Evolutionary conservation across 768 basidiomycete species (phyloP), one percentile per base, ranked within the genome.

Genomic region (Amanita jacksonii): DNA sequence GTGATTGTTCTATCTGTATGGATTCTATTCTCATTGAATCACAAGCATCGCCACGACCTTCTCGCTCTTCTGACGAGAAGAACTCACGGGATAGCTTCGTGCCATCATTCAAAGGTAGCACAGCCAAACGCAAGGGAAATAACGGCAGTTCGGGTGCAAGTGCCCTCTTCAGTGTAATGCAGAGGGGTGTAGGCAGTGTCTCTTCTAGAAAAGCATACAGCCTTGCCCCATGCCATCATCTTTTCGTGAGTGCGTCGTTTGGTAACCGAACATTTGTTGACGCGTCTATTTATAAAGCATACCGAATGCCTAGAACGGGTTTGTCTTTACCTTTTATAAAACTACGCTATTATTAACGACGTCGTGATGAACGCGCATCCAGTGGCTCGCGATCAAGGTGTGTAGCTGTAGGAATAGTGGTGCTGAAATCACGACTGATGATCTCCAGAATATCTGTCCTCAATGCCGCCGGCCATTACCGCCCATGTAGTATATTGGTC

Each of bases 1-100:
- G 86, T 5, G 88, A 93, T 56, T 96, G 91, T 53, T 77, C 88
- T 5, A 93, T 96, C 41, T 94, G 91, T 54, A 92, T 94, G 88
- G 91, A 94, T 46, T 73, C 78, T 4, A 92, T 93, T 50, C 54
- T 75, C 31, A 58, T 75, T 19, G 73, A 78, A 34, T 63, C 71
- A 34, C 55, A 62, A 5, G 54, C 58, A 3, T 50, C 66, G 34
- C 65, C 60, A 6, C 53, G 62, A 16, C 64, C 52, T 20, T 55
- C 58, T 5, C 62, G 66, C 36, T 65, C 58, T 4, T 51, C 62
- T 20, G 63, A 68, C 53, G 57, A 57, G 45, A 62, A 64, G 48
- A 57, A 57, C 34, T 51, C 51, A 28, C 47, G 51, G 47, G 51
- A 55, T 13, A 58, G 52, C 49, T 39, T 40, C 49, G 22, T 35